These are phyloP conservation scores for Phellopilus nigrolimitatus DNA, from an alignment of 1,284 basidiomycete species.

Conservation along the genomic window DNA sequence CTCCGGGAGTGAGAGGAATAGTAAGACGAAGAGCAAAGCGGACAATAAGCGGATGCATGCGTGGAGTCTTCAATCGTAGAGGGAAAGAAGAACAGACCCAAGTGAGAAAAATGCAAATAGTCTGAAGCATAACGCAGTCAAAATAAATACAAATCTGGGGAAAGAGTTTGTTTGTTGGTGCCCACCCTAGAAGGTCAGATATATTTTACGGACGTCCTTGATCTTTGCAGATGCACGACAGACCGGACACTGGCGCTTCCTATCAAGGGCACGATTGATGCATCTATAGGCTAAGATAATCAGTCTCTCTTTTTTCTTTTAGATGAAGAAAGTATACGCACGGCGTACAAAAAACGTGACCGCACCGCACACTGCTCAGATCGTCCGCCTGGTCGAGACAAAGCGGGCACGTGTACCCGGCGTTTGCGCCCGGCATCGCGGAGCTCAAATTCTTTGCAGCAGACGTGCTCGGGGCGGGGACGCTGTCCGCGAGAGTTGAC, in stretches of 20 bases:
- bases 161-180: too few relatives aligned
- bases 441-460: too few relatives aligned
- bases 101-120: too few relatives aligned
- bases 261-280: slow-evolving; percentile 4
- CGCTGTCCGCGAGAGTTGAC: neutral
- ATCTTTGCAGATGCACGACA: slow-evolving; percentile 6
- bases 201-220: slow-evolving; percentile 14
- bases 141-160: too few relatives aligned
- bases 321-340: neutral
- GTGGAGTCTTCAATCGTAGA: too few relatives aligned
- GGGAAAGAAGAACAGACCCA: too few relatives aligned
- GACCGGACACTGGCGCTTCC: slow-evolving; percentile 12
- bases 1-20: too few relatives aligned
- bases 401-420: slow-evolving; percentile 11
- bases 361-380: slow-evolving; percentile 9
- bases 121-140: too few relatives aligned
- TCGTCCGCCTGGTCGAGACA: slow-evolving; percentile 13
- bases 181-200: slow-evolving; percentile 9
- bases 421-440: neutral
- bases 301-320: neutral
- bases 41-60: too few relatives aligned
- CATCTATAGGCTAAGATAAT: slow-evolving; percentile 1
- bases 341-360: slow-evolving; percentile 18
- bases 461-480: too few relatives aligned
- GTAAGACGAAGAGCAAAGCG: too few relatives aligned